Conservation (phyloP, 495 filamentous ascomycete genomes). For the Penicillium nucicola region DNA sequence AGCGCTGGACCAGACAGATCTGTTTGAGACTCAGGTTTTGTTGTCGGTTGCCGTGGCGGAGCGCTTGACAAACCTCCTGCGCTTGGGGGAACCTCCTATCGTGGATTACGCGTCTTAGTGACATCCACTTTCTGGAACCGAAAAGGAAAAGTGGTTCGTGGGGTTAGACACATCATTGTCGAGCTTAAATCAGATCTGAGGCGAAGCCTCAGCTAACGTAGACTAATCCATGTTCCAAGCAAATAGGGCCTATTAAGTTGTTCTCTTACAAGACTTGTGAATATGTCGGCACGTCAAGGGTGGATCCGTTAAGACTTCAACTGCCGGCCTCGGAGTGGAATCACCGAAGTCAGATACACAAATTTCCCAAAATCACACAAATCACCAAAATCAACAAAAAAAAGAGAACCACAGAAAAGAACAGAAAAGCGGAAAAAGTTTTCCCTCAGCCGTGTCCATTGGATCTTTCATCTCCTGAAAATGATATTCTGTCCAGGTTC, state of each 20-base stretch:
- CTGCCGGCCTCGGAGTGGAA: no score
- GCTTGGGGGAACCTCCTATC: slow-evolving; percentile 15
- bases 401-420: no score
- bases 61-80: slow-evolving; percentile 11
- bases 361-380: no score
- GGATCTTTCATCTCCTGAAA: not conserved
- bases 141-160: not conserved
- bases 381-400: no score
- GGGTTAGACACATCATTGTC: not conserved
- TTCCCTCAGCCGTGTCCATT: no score
- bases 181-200: not conserved
- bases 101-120: slow-evolving; percentile 17
- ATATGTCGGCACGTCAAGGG: not conserved
- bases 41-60: slow-evolving; percentile 17
- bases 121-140: not conserved
- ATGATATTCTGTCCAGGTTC: not conserved
- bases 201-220: not conserved
- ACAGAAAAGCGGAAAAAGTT: no score
- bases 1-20: slow-evolving; percentile 30
- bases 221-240: not conserved
- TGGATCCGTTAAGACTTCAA: not conserved
- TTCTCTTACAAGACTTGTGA: no score
- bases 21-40: slow-evolving; percentile 34
- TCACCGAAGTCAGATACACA: no score
- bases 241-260: no score